phyloP scores from a whole-genome alignment of 225 moss, liverwort and hornwort species.

The Asterella californica region DNA sequence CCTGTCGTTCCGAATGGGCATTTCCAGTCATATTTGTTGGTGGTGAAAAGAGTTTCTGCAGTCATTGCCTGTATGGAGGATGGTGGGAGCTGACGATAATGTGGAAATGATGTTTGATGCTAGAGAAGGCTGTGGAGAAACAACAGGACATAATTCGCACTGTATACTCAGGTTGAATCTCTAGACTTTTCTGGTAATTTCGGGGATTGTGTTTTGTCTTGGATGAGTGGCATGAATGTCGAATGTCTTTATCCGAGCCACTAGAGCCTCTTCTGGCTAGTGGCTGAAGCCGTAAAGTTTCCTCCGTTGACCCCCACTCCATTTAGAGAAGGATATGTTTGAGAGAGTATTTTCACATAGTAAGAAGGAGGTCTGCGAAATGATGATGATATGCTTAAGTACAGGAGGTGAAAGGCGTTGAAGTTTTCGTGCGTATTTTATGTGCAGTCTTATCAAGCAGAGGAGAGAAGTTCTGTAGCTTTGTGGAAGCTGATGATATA shows the following conservation, averaged over 20 bases:
- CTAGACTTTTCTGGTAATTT: not conserved
- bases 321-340: not conserved
- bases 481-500: slow-evolving; percentile 88
- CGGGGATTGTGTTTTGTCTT: not conserved
- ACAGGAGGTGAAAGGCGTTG: not conserved
- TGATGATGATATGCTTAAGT: not conserved
- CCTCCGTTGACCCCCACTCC: not conserved
- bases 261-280: not conserved
- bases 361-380: not conserved
- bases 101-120: slow-evolving; percentile 22
- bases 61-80: not conserved
- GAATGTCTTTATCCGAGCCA: too few species aligned
- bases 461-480: slow-evolving; percentile 74
- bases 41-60: too few species aligned
- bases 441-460: slow-evolving; percentile 81
- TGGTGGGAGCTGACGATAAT: slow-evolving; percentile 15
- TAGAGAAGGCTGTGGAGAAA: slow-evolving; percentile 75
- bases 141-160: slow-evolving; percentile 81
- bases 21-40: too few species aligned
- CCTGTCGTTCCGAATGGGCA: too few species aligned
- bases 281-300: not conserved
- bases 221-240: not conserved
- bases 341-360: not conserved
- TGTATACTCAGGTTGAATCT: slow-evolving; percentile 58
- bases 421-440: not conserved